These are phyloP conservation scores for Coelastrella sp. DNA, from an alignment of 139 green algal genomes.

Conservation along the genomic window DNA sequence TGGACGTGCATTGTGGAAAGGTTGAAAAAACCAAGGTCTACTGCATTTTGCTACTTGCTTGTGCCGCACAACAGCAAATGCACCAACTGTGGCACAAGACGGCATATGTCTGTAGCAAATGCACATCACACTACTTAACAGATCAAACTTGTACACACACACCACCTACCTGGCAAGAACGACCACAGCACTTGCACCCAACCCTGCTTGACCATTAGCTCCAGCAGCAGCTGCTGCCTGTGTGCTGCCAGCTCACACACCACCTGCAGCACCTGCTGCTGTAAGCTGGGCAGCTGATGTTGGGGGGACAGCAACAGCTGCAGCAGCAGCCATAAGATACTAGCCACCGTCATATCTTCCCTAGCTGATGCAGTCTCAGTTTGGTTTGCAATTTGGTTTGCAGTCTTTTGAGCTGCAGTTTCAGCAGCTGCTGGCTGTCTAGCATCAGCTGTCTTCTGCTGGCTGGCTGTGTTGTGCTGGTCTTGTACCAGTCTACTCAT, in stretches of 20 bases:
- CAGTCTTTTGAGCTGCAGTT: not conserved
- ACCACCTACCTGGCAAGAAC: not conserved
- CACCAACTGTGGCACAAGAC: no score
- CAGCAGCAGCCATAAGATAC: constrained; percentile 1
- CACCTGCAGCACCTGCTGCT: constrained; percentile 41
- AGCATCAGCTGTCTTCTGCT: not conserved
- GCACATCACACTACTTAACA: not conserved
- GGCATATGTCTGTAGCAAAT: no score
- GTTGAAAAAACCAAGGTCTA: no score
- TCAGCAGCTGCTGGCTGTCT: not conserved
- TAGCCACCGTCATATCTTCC: not conserved
- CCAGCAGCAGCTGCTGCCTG: constrained; percentile 13
- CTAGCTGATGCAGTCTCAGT: no score
- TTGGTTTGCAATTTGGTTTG: no score
- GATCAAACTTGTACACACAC: no score
- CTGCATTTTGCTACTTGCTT: no score
- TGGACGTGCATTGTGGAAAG: no score
- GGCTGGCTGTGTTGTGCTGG: not conserved
- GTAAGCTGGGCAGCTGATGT: not conserved
- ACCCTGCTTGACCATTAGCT: constrained; percentile 20
- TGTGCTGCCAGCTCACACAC: not conserved
- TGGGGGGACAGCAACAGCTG: constrained; percentile 19
- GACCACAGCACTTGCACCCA: constrained; percentile 37
- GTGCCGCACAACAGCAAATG: no score
- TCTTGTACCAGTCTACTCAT: not conserved